These are phyloP conservation scores for Cyclotella atomus DNA, from an alignment of 108 stramenopile genomes.

Conservation along the genomic window DNA sequence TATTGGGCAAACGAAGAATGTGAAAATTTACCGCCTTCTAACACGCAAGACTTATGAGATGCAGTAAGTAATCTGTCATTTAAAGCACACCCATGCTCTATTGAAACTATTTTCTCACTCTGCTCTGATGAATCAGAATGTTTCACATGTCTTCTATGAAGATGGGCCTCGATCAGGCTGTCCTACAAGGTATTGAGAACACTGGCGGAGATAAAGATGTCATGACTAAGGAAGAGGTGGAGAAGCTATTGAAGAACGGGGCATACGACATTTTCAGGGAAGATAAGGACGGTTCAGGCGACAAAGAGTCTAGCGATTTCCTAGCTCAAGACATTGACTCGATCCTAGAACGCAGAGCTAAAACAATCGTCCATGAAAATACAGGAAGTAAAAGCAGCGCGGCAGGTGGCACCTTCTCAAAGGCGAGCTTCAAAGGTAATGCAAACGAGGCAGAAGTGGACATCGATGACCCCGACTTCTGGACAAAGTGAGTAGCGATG, in stretches of 20 bases:
- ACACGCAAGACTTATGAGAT: constrained; percentile 96
- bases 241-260: constrained; percentile 82
- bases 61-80: constrained; percentile 11
- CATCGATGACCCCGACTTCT: constrained; percentile 94
- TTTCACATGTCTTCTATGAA: constrained; percentile 97
- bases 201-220: constrained; percentile 59
- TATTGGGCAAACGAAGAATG: constrained; percentile 97
- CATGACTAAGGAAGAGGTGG: constrained; percentile 84
- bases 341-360: constrained; percentile 73
- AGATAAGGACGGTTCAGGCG: constrained; percentile 79
- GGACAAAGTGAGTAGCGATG: constrained; percentile 63
- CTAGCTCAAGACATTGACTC: constrained; percentile 86
- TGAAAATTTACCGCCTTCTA: constrained; percentile 89
- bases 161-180: constrained; percentile 98
- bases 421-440: constrained; percentile 87
- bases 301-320: constrained; percentile 84
- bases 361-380: constrained; percentile 83
- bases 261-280: constrained; percentile 92
- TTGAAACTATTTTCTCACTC: not conserved
- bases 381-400: constrained; percentile 74
- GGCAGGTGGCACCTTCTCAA: constrained; percentile 91
- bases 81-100: not conserved
- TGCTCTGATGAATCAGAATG: constrained; percentile 79
- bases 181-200: constrained; percentile 90
- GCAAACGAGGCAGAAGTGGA: constrained; percentile 48